phyloP scores from a whole-genome alignment of 2,329 filamentous ascomycete species.

The Nemania sp. region DNA sequence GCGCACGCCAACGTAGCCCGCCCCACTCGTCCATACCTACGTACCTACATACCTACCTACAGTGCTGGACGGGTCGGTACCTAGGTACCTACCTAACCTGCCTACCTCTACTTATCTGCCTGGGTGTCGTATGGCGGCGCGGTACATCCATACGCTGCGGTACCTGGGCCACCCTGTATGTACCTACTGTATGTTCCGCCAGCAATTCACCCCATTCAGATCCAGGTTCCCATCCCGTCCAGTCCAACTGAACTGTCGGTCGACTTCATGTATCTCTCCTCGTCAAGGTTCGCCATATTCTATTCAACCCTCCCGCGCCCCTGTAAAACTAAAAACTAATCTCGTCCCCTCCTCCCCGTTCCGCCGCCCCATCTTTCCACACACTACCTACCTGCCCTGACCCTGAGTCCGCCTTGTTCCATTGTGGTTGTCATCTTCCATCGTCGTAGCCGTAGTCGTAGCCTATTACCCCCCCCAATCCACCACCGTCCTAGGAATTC shows the following conservation, averaged over 20 bases:
- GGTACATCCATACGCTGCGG: neutral
- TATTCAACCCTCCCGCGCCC: no score
- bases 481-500: neutral
- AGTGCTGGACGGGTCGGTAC: neutral
- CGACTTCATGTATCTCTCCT: conserved; percentile 16
- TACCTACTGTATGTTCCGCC: neutral
- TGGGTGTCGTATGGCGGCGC: no score
- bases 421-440: conserved; percentile 16
- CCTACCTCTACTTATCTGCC: neutral
- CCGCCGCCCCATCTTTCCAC: conserved; percentile 37
- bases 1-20: conserved; percentile 28
- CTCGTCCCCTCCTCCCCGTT: conserved; percentile 34
- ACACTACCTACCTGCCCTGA: conserved; percentile 20
- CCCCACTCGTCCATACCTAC: neutral
- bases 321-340: conserved; percentile 36
- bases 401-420: conserved; percentile 24
- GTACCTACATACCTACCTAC: neutral
- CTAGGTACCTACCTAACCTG: neutral
- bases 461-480: neutral
- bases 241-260: conserved; percentile 13
- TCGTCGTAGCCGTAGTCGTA: conserved; percentile 8
- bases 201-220: conserved; percentile 13
- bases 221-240: conserved; percentile 19
- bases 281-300: conserved; percentile 20
- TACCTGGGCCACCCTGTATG: neutral